Percentiles rank a stretch among this genome's conserved stretches.
phyloP scores from a whole-genome alignment of 495 filamentous ascomycete species.

The Aspergillus nidulans region DNA sequence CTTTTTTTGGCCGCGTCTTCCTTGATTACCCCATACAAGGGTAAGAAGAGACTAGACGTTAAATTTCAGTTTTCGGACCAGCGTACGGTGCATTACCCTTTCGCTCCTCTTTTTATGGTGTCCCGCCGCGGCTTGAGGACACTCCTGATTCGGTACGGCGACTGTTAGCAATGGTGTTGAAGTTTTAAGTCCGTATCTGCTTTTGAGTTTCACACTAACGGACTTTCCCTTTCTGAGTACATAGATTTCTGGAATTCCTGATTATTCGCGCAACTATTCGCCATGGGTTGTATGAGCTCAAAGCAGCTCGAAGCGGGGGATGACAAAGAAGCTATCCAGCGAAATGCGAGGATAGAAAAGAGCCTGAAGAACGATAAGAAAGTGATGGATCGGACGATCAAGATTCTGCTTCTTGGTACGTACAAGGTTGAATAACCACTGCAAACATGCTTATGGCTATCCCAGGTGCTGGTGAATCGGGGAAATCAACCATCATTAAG shows the following conservation, averaged over 20 bases:
- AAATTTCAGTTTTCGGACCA: neutral
- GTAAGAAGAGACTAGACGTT: neutral
- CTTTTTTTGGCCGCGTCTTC: neutral
- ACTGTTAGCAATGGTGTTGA: neutral
- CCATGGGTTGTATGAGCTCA: conserved; percentile 44
- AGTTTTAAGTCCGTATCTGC: neutral
- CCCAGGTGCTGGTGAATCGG: conserved; percentile 93
- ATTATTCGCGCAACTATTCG: conserved; percentile 5
- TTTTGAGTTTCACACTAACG: neutral
- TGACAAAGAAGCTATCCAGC: conserved; percentile 35
- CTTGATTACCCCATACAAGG: neutral
- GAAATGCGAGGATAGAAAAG: conserved; percentile 65
- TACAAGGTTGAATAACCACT: conserved; percentile 2
- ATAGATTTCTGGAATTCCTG: neutral
- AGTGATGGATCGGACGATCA: conserved; percentile 71
- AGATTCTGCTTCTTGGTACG: conserved; percentile 77
- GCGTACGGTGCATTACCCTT: neutral
- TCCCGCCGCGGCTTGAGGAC: neutral
- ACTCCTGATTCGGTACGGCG: conserved; percentile 29
- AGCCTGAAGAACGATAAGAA: conserved; percentile 78
- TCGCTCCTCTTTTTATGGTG: neutral
- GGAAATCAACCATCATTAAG: conserved; percentile 97
- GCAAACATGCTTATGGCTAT: conserved; percentile 2
- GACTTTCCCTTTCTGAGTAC: neutral
- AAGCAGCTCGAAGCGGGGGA: conserved; percentile 37